These are phyloP conservation scores for Takashimella koratensis DNA, from an alignment of 1,284 basidiomycete species.

Conservation along the genomic window DNA sequence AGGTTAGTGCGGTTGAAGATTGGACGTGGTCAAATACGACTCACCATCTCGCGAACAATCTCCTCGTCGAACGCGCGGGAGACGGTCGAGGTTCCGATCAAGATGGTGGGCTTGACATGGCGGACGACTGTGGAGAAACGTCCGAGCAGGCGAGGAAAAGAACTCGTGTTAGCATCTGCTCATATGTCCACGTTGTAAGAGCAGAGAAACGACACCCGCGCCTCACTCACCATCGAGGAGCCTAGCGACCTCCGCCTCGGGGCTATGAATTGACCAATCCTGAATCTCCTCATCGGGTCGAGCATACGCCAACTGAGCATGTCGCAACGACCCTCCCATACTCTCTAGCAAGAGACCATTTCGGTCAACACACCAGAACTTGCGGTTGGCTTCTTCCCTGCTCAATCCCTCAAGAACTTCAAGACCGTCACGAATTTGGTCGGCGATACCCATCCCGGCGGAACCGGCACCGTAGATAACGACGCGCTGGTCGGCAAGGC, in stretches of 20 bases:
- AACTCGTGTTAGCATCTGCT: too few species aligned
- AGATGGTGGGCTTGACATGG: conserved; percentile 65
- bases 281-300: conserved; percentile 49
- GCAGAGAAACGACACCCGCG: background rate
- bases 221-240: conserved; percentile 52
- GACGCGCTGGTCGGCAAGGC: conserved; percentile 68
- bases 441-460: conserved; percentile 71
- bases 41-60: conserved; percentile 65
- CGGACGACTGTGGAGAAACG: conserved; percentile 61
- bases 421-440: conserved; percentile 67
- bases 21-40: conserved; percentile 10
- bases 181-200: background rate
- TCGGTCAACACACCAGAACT: conserved; percentile 60
- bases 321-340: conserved; percentile 51
- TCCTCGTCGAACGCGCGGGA: conserved; percentile 76
- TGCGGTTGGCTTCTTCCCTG: conserved; percentile 59
- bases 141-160: background rate
- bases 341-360: conserved; percentile 50
- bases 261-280: conserved; percentile 44
- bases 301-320: conserved; percentile 48
- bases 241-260: conserved; percentile 42
- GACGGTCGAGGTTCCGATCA: conserved; percentile 80
- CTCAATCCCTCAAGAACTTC: conserved; percentile 59
- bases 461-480: conserved; percentile 77
- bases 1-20: too few species aligned